Conservation (phyloP, 2,329 filamentous ascomycete species). For the Mollisia scopiformis region DNA sequence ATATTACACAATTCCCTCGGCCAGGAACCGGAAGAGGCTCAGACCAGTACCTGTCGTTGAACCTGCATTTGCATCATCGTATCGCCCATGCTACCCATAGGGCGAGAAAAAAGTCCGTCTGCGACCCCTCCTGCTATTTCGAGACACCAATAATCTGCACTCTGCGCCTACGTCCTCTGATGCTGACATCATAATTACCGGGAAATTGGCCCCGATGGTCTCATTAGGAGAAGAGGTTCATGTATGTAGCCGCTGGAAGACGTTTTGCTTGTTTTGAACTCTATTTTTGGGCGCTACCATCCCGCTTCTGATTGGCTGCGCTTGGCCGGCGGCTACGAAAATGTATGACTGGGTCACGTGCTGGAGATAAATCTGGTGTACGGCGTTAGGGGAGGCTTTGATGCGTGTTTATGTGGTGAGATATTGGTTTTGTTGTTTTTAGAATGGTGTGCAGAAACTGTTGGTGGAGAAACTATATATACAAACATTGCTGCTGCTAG, state of each 20-base stretch:
- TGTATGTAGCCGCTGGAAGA: slow-evolving; percentile 22
- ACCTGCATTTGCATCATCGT: slow-evolving; percentile 15
- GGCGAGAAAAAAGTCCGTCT: neutral
- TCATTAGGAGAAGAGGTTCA: slow-evolving; percentile 10
- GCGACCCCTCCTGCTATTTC: slow-evolving; percentile 14
- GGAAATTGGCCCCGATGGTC: slow-evolving; percentile 3
- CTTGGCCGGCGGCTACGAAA: slow-evolving; percentile 12
- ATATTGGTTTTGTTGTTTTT: slow-evolving; percentile 7
- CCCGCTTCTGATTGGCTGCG: slow-evolving; percentile 14
- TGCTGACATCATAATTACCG: slow-evolving; percentile 12
- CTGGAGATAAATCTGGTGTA: neutral
- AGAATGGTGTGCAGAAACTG: slow-evolving; percentile 3
- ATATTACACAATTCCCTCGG: neutral
- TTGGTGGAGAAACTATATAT: slow-evolving; percentile 13
- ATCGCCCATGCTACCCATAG: slow-evolving; percentile 13
- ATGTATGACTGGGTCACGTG: slow-evolving; percentile 10
- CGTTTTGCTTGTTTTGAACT: slow-evolving; percentile 12
- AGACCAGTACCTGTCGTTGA: slow-evolving; percentile 1
- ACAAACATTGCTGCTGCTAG: neutral
- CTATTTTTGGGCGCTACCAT: slow-evolving; percentile 13
- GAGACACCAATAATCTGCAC: slow-evolving; percentile 15
- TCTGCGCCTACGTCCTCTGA: neutral
- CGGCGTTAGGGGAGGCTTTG: neutral
- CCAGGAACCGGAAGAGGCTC: slow-evolving; percentile 6
- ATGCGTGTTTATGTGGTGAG: slow-evolving; percentile 9